Base-by-base conservation (phyloP, 352 stramenopile genomes). In the Lagenidium sp. region DNA sequence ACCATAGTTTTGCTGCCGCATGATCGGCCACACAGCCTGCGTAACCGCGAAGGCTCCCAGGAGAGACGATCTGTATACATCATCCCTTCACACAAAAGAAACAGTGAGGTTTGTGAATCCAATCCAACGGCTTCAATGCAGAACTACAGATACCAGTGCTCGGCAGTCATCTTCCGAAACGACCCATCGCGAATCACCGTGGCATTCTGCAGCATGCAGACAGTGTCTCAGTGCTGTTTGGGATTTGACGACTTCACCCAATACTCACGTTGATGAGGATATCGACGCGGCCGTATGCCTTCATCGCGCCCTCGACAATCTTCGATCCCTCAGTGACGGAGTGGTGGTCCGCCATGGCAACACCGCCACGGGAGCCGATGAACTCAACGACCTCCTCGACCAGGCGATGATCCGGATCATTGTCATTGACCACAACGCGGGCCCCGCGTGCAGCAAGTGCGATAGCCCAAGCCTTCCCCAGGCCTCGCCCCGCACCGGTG, bases 251-350 rank as follows among this genome's bases (percentile, higher is more conserved):
- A 13, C 24, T 7, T 36, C 25, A 23, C n/a, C 7, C 11, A 22
- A 16, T 25, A 36, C 61, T 44, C 60, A 83, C 70, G 51, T 86
- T 86, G 49, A 86, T 82, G 47, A 86, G 66, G 54, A 86, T 86
- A 44, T 86, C 71, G 22, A 86, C 46, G 25, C 72, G 61, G 6
- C 65, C 45, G 41, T 73, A 86, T 26, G 39, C 41, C 25, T 78
- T 55, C 43, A 82, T 36, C 4, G 64, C 66, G 2, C 49, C 67
- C 43, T 65, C 57, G 2, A 77, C 67, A 24, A 82, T 66, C 29
- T 58, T 58, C 0, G 26, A 55, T 25, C 70, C 74, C 4, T 85
- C 55, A 39, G 57, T 63, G 13, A 81, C 69, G 38, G 54, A 66
- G 53, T 80, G 44, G 54, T 70, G 63, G 36, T 84, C 63, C 1